Base-by-base conservation (phyloP, 1,139 yeast genomes). In the Taiozyma sp. region DNA sequence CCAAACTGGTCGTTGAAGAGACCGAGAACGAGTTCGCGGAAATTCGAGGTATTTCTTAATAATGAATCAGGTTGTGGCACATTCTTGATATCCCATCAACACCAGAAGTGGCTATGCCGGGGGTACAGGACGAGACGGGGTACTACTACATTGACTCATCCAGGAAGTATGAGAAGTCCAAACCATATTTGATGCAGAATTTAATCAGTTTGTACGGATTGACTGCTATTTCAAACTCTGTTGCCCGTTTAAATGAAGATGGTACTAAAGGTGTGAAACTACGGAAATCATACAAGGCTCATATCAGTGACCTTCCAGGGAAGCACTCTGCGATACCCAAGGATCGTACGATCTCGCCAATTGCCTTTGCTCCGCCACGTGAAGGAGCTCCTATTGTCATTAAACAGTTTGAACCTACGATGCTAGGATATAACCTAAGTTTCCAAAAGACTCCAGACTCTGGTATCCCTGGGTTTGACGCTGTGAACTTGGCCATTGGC, bases 271-370 rank as follows among this genome's bases (percentile, higher is more conserved):
- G 96, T 47, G 90, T 89, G 42, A 93, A 93, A 69, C 76, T 93
- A 50, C 77, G 99, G 61, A 93, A 93, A 68, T 88, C 97, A 0
- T 93, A 91, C 70, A 93, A 91, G 67, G 90, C 90, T 58, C 98
- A 91, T 64, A 86, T 93, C 19, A 76, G 78, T 37, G 97, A 91
- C 60, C 72, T 93, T 39, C 88, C 97, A 0, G 97, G 97, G 1
- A 84, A 83, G 62, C 88, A 85, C 60, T 76, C 73, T n/a, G 58
- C 56, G 46, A 80, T 84, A 44, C 85, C 88, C 16, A 74, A 72
- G 1, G 75, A 75, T 43, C 72, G 80, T 62, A 77, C 85, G 48
- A 67, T 82, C 50, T 72, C 87, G 52, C 71, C 82, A 19, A 73
- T 77, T 3, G 71, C 79, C 28, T 69, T 79, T 51, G 81, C 79